Percentiles rank a stretch among this genome's conserved stretches.
These are phyloP conservation scores for Cordia subcordata DNA, from an alignment of 257 asterid genomes.

Conservation along the genomic window DNA sequence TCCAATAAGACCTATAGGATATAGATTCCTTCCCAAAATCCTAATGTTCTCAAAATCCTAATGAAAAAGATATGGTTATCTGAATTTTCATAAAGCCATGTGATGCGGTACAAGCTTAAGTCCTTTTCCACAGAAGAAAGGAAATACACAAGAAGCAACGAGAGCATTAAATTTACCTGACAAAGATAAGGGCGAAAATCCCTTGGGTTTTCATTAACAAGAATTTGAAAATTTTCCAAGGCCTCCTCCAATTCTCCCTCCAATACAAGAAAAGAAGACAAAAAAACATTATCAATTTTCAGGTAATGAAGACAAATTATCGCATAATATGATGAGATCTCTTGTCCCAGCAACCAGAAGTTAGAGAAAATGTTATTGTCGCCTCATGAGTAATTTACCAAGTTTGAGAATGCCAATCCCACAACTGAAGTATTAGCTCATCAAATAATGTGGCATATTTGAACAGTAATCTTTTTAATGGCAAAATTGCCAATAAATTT, in stretches of 20 bases:
- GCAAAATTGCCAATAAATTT: no score
- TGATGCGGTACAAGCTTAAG: no score
- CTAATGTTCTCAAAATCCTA: no score
- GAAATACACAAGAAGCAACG: background rate
- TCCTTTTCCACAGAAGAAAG: background rate
- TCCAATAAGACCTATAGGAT: no score
- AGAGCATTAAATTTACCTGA: constrained; percentile 43
- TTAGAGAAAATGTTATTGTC: no score
- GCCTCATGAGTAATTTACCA: background rate
- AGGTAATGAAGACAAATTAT: background rate
- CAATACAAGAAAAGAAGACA: constrained; percentile 12
- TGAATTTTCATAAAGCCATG: no score
- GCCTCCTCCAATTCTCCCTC: constrained; percentile 91
- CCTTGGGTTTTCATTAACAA: constrained; percentile 82
- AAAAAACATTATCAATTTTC: background rate
- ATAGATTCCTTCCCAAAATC: no score
- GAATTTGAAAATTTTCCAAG: constrained; percentile 54
- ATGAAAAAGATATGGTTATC: no score
- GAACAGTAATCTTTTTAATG: no score
- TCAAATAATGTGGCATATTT: background rate
- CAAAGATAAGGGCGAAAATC: constrained; percentile 91
- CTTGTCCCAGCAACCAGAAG: no score
- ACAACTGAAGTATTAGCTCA: background rate
- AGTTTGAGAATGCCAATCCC: background rate
- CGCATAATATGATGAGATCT: no score